Base-by-base conservation (phyloP, 2,329 filamentous ascomycete genomes). In the Phaeophleospora eucalypticola region DNA sequence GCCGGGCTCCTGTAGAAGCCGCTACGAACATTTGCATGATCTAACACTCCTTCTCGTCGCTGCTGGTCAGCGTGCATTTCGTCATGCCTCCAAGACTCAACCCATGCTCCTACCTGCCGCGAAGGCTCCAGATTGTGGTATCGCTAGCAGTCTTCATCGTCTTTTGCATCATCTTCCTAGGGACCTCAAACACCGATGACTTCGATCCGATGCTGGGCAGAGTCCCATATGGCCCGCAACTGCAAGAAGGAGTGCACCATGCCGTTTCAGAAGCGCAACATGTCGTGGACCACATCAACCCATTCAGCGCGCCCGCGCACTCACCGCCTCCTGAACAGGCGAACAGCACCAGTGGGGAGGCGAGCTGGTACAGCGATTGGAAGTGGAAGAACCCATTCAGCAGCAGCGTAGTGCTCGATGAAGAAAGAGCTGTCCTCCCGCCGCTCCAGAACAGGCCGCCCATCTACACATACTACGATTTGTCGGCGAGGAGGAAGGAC, bases 341-440 rank as follows among this genome's bases (percentile, higher is more conserved):
- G 53, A 88, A 91, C 66, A 90, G 87, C 63, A 86, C 85, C 4
- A 83, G 80, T 63, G 86, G 84, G 41, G 86, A 86, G 51, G 83
- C 86, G 27, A 83, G 82, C 49, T 97, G 91, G 91, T 87, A 89
- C 69, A 83, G 81, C 54, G 84, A 95, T 66, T 94, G 86, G 83
- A 88, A 85, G 65, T 97, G 90, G 89, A 77, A 87, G 59, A 87
- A 86, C 51, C 88, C 90, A 2, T 97, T 96, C 67, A 95, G 89
- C 15, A 89, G 83, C 36, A 80, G 82, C 14, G 76, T 93, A 48
- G 82, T 81, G 0, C 76, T 93, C 46, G 90, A 95, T 62, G 86
- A 95, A 65, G 85, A 86, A 61, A 79, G 89, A 44, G 84, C 86
- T 6, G 79, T 97, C 45, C 81, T 97, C 2, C 93, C 93, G 38